These are phyloP conservation scores for Monosporascus cannonballus DNA, from an alignment of 2,329 filamentous ascomycete species.

Conservation along the genomic window DNA sequence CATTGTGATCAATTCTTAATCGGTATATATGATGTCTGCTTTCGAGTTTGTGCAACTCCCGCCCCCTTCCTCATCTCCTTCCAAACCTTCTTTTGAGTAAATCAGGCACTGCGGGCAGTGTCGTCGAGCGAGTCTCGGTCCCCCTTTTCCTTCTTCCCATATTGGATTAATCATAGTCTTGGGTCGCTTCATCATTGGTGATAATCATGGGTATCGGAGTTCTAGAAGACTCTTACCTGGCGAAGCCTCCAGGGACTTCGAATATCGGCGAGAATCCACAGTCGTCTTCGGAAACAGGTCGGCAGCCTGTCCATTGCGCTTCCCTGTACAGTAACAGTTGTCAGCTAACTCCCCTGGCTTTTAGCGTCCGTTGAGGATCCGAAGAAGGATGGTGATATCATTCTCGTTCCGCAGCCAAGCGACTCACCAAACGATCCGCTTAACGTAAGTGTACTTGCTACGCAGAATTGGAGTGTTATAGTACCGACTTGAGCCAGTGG, in stretches of 20 bases:
- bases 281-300: slow-evolving; percentile 8
- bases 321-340: neutral
- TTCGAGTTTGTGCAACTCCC: too few species aligned
- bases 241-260: slow-evolving; percentile 15
- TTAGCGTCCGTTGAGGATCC: slow-evolving; percentile 10
- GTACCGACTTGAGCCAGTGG: slow-evolving; percentile 13
- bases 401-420: slow-evolving; percentile 18
- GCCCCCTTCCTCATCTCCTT: too few species aligned
- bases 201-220: slow-evolving; percentile 15
- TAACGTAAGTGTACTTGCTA: slow-evolving; percentile 9
- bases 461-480: neutral
- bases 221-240: slow-evolving; percentile 14
- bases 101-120: neutral
- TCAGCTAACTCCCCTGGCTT: neutral
- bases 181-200: neutral
- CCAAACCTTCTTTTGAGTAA: too few species aligned
- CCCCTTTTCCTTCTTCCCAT: neutral
- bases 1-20: too few species aligned
- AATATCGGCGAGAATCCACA: slow-evolving; percentile 13
- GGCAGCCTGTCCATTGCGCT: neutral
- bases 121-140: neutral
- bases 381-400: slow-evolving; percentile 18
- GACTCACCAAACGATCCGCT: slow-evolving; percentile 19
- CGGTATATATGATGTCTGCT: too few species aligned
- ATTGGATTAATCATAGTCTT: neutral